A percentile compares a stretch with the other conserved stretches of the same genome.
These are phyloP conservation scores for Cordyceps sp. DNA, from an alignment of 2,329 filamentous ascomycete genomes.

Conservation along the genomic window DNA sequence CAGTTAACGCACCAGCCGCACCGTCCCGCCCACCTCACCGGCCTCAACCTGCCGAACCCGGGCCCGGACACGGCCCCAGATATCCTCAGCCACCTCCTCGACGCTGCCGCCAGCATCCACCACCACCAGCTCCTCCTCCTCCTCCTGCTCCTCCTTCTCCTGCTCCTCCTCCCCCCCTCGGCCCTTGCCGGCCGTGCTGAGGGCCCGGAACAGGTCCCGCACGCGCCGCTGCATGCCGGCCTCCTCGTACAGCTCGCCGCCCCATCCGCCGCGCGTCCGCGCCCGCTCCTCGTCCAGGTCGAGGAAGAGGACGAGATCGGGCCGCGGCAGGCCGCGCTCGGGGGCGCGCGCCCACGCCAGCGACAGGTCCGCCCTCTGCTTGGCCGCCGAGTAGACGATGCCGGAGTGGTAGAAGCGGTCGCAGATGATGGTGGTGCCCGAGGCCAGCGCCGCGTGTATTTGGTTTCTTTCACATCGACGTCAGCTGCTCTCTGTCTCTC, in stretches of 20 bases:
- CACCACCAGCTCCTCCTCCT: slow-evolving; percentile 35
- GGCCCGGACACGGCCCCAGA: slow-evolving; percentile 34
- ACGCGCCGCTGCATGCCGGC: slow-evolving; percentile 69
- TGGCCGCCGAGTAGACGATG: slow-evolving; percentile 83
- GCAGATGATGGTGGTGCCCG: slow-evolving; percentile 62
- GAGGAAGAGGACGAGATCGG: slow-evolving; percentile 77
- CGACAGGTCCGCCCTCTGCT: slow-evolving; percentile 51
- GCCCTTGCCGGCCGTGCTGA: slow-evolving; percentile 22
- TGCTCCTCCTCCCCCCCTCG: slow-evolving; percentile 8
- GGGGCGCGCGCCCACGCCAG: slow-evolving; percentile 71
- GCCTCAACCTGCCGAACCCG: slow-evolving; percentile 31
- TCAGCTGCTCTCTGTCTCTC: neutral
- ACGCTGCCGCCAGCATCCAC: slow-evolving; percentile 35
- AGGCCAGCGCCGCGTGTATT: slow-evolving; percentile 36
- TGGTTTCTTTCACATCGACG: slow-evolving; percentile 20
- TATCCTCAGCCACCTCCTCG: slow-evolving; percentile 37
- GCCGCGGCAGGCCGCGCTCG: slow-evolving; percentile 72
- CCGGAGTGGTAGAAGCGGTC: slow-evolving; percentile 95
- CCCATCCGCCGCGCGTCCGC: slow-evolving; percentile 66
- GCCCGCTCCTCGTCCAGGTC: slow-evolving; percentile 63
- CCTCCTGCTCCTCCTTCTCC: slow-evolving; percentile 19
- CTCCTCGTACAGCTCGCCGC: slow-evolving; percentile 77
- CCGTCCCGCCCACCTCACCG: slow-evolving; percentile 27
- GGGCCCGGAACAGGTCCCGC: slow-evolving; percentile 44
- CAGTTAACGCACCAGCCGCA: too few relatives aligned